phyloP scores from a whole-genome alignment of 2,329 filamentous ascomycete genomes.

The Plectosphaerella cucumerina region DNA sequence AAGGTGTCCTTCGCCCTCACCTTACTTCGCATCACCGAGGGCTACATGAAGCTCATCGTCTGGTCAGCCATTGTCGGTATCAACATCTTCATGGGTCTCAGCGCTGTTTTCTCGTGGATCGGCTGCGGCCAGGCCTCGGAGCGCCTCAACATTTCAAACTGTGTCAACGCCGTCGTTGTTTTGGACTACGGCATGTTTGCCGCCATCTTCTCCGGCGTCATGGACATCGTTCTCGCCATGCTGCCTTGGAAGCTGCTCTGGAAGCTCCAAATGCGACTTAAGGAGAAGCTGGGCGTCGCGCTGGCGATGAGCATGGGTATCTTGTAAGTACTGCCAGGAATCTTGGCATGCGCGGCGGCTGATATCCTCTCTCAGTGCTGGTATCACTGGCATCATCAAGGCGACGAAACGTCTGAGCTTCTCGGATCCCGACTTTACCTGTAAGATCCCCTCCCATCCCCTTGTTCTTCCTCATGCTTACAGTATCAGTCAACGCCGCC shows the following conservation, averaged over 20 bases:
- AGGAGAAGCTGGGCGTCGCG: constrained; percentile 34
- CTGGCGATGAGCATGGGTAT: constrained; percentile 39
- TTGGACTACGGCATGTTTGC: constrained; percentile 24
- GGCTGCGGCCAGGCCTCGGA: constrained; percentile 12
- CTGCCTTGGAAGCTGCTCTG: constrained; percentile 37
- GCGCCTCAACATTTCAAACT: not conserved
- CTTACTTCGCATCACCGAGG: constrained; percentile 19
- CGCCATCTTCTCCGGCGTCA: constrained; percentile 25
- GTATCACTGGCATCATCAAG: not conserved
- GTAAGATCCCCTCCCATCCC: not conserved
- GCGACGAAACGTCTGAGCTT: not conserved
- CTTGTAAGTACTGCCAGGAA: constrained; percentile 23
- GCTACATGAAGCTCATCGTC: constrained; percentile 16
- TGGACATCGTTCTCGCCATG: constrained; percentile 35
- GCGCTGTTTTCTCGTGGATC: constrained; percentile 19
- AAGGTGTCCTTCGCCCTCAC: constrained; percentile 24
- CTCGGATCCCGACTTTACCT: not conserved
- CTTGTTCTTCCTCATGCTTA: not conserved
- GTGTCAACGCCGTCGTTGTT: not conserved
- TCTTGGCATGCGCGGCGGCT: not conserved
- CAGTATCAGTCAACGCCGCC: constrained; percentile 13
- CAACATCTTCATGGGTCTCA: constrained; percentile 16
- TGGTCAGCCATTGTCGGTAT: constrained; percentile 20
- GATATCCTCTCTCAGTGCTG: not conserved
- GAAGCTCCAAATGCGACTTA: constrained; percentile 31